phyloP scores from a whole-genome alignment of 768 basidiomycete species.

The Termitomyces sp. region DNA sequence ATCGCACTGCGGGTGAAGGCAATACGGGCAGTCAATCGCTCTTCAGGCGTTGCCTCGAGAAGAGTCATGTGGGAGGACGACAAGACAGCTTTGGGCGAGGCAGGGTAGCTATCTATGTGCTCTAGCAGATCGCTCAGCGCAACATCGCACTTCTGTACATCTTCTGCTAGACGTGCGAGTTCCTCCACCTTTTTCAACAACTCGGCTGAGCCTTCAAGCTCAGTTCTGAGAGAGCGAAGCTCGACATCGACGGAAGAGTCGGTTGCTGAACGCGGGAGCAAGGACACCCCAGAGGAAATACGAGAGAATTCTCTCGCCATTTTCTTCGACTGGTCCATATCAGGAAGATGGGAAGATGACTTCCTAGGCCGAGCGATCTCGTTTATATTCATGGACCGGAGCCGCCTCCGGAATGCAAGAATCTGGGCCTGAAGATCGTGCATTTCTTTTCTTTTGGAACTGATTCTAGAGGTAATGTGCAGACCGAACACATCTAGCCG shows the following conservation, averaged over 20 bases:
- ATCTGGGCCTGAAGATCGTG: conserved; percentile 46
- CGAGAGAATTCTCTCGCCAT: conserved; percentile 44
- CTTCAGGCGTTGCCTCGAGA: conserved; percentile 49
- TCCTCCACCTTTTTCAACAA: conserved; percentile 48
- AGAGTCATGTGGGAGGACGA: conserved; percentile 46
- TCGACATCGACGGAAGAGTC: conserved; percentile 49
- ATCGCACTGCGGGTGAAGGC: conserved; percentile 57
- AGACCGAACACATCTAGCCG: conserved; percentile 58
- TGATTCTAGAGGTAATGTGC: conserved; percentile 29
- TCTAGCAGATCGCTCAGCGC: conserved; percentile 82
- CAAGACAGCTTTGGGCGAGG: conserved; percentile 45
- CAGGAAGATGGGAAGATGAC: conserved; percentile 47
- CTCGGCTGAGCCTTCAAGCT: conserved; percentile 48
- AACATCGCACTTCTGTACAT: conserved; percentile 59
- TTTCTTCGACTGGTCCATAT: conserved; percentile 38
- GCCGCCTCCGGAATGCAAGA: conserved; percentile 49
- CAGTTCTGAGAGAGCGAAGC: conserved; percentile 54
- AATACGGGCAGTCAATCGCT: conserved; percentile 61
- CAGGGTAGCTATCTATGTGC: conserved; percentile 82
- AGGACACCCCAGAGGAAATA: conserved; percentile 41
- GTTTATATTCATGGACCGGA: conserved; percentile 60
- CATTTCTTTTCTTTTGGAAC: conserved; percentile 34
- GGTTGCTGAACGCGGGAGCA: conserved; percentile 40
- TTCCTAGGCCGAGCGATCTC: conserved; percentile 44
- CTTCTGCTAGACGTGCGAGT: conserved; percentile 50